Percentiles rank a stretch among this genome's conserved stretches.
These are phyloP conservation scores for Camelina sativa DNA, from an alignment of 345 rosid species.

Conservation along the genomic window DNA sequence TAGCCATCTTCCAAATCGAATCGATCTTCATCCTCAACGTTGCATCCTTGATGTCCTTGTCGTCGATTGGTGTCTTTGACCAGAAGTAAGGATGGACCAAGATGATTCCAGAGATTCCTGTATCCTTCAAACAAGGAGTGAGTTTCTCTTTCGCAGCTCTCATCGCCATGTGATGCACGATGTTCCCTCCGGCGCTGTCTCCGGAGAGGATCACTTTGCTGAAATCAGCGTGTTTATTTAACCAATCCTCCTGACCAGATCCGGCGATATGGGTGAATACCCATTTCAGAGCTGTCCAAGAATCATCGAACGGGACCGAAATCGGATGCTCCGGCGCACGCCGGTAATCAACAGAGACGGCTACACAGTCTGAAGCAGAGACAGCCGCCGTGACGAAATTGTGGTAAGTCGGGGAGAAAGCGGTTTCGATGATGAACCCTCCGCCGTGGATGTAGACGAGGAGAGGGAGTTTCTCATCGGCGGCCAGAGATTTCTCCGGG, in stretches of 20 bases:
- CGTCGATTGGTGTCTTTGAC: conserved; percentile 41
- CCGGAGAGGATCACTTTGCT: conserved; percentile 55
- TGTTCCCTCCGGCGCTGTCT: conserved; percentile 76
- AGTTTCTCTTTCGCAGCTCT: no score
- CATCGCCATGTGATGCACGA: conserved; percentile 48
- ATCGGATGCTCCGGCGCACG: conserved; percentile 69
- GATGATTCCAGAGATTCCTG: conserved; percentile 48
- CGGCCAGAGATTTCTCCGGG: conserved; percentile 39
- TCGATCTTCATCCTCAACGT: conserved; percentile 46
- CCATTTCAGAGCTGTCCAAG: conserved; percentile 65
- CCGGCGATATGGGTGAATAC: conserved; percentile 53
- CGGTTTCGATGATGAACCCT: conserved; percentile 53
- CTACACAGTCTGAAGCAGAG: not conserved
- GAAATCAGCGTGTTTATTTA: conserved; percentile 57
- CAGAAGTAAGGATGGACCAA: conserved; percentile 64
- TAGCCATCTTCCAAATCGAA: conserved; percentile 43
- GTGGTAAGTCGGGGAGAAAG: conserved; percentile 48
- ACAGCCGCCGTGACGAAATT: conserved; percentile 44
- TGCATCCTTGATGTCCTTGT: conserved; percentile 42
- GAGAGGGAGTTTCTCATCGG: conserved; percentile 49
- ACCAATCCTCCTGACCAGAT: conserved; percentile 56
- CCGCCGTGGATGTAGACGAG: conserved; percentile 65
- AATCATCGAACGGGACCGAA: conserved; percentile 58
- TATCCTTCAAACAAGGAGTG: not conserved
- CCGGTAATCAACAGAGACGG: conserved; percentile 56